Evolutionary conservation across 371 early-diverging fungal species (phyloP), one percentile per base, ranked within the genome.

Genomic region (Circinella minor): DNA sequence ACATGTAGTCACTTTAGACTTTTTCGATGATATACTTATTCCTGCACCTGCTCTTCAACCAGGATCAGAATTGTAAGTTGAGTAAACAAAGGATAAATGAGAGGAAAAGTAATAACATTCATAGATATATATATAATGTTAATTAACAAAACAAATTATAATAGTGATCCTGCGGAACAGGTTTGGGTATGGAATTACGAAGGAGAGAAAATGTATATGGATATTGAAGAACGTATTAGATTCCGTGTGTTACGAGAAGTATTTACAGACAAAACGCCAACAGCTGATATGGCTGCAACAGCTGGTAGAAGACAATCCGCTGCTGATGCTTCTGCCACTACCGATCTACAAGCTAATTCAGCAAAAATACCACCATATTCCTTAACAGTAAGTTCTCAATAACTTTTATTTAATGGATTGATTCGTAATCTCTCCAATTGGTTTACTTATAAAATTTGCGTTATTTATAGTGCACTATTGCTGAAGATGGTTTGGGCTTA

Each of bases 121-220:
- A 27, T 27, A 27, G 27, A 27, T 27, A 27, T 27, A 27, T 27
- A 27, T 27, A 27, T 27, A 27, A 27, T 27, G 2, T 27, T 27
- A 27, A 27, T 27, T 27, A 27, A 27, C 27, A 27, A 27, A 27
- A 27, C 27, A 27, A 27, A 27, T 57, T 0, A 7, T 51, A 10
- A 14, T 71, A 89, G 84, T 79, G 91, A 93, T 74, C 80, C 86
- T 37, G 85, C 83, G 5, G 92, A 94, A 69, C 90, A 90, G 66
- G 89, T 91, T n/a, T 97, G 95, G 96, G 89, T 94, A 7, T 97
- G 95, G 94, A 85, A 87, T 67, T 94, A 88, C 71, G 92, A 94
- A 34, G 96, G 90, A 34, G 88, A 90, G 55, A 92, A 94, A 61
- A 77, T 96, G 83, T 93, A 76, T 65, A 89, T 96, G 89, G 96